These are phyloP conservation scores for Emydomyces testavorans DNA, from an alignment of 2,329 filamentous ascomycete genomes.

Conservation along the genomic window DNA sequence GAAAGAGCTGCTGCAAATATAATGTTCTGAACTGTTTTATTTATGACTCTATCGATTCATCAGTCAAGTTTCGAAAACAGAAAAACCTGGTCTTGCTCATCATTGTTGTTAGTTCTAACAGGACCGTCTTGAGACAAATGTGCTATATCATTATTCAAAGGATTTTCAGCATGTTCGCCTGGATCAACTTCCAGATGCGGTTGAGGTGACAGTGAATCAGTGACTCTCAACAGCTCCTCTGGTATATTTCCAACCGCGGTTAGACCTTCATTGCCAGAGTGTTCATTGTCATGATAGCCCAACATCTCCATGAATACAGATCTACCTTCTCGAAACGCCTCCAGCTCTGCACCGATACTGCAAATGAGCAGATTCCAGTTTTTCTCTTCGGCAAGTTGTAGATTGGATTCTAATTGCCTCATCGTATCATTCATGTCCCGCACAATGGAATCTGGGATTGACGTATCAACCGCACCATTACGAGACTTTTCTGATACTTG, in stretches of 20 bases:
- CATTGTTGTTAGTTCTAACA: slow-evolving; percentile 29
- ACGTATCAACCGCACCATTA: slow-evolving; percentile 14
- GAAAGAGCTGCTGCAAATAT: too few relatives aligned
- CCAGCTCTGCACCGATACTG: slow-evolving; percentile 51
- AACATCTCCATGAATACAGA: slow-evolving; percentile 29
- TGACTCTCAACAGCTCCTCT: slow-evolving; percentile 25
- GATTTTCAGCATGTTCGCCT: neutral
- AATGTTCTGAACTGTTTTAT: neutral
- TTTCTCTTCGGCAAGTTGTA: slow-evolving; percentile 41
- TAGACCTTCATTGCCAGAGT: slow-evolving; percentile 19
- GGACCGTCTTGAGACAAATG: neutral
- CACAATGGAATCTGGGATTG: slow-evolving; percentile 23
- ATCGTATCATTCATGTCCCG: slow-evolving; percentile 39
- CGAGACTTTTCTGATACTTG: slow-evolving; percentile 11
- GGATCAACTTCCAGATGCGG: slow-evolving; percentile 3
- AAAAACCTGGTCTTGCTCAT: slow-evolving; percentile 37
- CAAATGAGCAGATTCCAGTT: slow-evolving; percentile 52
- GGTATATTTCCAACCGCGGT: slow-evolving; percentile 28
- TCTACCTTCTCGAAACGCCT: slow-evolving; percentile 39
- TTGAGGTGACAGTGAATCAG: slow-evolving; percentile 15
- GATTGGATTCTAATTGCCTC: slow-evolving; percentile 37
- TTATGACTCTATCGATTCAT: neutral
- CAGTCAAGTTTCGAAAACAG: slow-evolving; percentile 22
- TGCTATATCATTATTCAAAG: neutral
- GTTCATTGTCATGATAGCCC: slow-evolving; percentile 15